These are phyloP conservation scores for Myriosclerotinia scirpicola DNA, from an alignment of 2,329 filamentous ascomycete genomes.

Conservation along the genomic window DNA sequence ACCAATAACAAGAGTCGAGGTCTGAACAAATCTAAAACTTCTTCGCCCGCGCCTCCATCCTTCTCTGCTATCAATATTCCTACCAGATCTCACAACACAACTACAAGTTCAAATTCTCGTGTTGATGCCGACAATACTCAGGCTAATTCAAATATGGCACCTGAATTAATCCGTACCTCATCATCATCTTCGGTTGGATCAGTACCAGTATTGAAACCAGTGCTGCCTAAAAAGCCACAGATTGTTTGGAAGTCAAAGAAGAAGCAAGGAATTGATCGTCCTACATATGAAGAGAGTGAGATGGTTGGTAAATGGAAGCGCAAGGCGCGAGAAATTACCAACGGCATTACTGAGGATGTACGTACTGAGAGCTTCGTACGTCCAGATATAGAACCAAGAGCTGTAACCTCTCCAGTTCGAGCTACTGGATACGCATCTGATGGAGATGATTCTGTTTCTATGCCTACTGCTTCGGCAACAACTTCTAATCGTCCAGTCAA, in stretches of 20 bases:
- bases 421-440: constrained; percentile 33
- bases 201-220: constrained; percentile 22
- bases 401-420: constrained; percentile 13
- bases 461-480: constrained; percentile 21
- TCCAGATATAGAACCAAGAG: constrained; percentile 19
- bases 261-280: constrained; percentile 24
- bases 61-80: constrained; percentile 27
- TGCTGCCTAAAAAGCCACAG: constrained; percentile 15
- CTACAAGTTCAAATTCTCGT: constrained; percentile 21
- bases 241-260: constrained; percentile 32
- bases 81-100: constrained; percentile 22
- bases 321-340: constrained; percentile 35
- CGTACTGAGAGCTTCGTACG: constrained; percentile 37
- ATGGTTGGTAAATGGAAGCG: constrained; percentile 32
- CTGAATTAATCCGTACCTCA: constrained; percentile 27
- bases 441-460: constrained; percentile 31
- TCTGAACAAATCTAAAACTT: constrained; percentile 22
- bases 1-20: constrained; percentile 21
- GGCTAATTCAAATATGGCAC: constrained; percentile 24
- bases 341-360: constrained; percentile 23
- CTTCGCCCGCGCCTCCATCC: constrained; percentile 28
- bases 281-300: constrained; percentile 32
- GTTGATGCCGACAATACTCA: constrained; percentile 12
- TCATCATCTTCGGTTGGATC: constrained; percentile 26
- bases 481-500: constrained; percentile 24